Base-by-base conservation (phyloP, 495 filamentous ascomycete genomes). In the Podospora pseudocomata region DNA sequence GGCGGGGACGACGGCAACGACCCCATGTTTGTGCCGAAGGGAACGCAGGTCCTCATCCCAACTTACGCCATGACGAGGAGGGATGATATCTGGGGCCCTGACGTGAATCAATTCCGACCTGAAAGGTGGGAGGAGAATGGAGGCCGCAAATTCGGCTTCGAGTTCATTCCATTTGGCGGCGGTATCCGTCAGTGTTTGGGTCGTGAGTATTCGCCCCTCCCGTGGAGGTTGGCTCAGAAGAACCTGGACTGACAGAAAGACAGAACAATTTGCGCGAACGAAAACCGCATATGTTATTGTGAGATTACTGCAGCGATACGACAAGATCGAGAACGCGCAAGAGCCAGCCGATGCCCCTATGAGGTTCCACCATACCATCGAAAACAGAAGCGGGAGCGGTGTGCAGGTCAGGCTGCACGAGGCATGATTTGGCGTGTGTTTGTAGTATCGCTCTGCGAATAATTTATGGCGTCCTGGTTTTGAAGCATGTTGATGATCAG, bases 331-430 rank as follows among this genome's bases (percentile, higher is more conserved):
- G 70, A 78, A 77, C 64, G 74, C 75, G 60, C 78, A 81, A 60
- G 59, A 64, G 63, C 66, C 68, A 18, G 74, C 76, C 9, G 72
- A 78, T 55, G 70, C 71, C 23, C 69, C 72, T 44, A 74, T 80
- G 32, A 69, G 73, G 19, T 73, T 83, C 49, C 79, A 81, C 70
- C 81, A 81, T 56, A 80, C 80, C 3, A 82, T 83, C 63, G 81
- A 82, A 68, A 82, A 83, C 63, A 72, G 80, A 60, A 81, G 80
- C 26, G 81, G 79, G n/a, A 80, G 76, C 7, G 81, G 80, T 28
- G 80, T 82, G 5, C 73, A 80, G 64, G 76, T 81, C 18, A 66
- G 71, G 34, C 64, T 83, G 27, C 79, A 78, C 64, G 72, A 75
- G 39, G 76, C 73, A 1, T 54, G 28, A 64, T 49, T 23, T 49